Evolutionary conservation across 169 alveolate genomes (phyloP), one percentile per base, ranked within the genome.

Genomic region (Neospora caninum): DNA sequence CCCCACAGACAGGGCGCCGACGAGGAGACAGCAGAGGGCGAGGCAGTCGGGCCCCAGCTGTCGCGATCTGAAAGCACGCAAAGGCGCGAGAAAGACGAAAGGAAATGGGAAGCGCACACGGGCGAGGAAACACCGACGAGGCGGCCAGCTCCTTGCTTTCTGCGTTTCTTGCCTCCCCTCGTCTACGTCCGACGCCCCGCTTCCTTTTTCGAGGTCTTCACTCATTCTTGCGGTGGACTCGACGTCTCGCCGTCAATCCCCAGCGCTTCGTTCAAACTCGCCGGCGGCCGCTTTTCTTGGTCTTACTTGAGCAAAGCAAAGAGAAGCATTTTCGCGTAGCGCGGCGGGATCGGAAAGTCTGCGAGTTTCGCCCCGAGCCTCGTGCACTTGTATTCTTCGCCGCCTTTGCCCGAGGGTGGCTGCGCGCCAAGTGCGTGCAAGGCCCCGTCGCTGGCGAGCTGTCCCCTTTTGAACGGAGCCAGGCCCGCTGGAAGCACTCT

Each of bases 281-380:
- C 4, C 58, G 13, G 58, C 13, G 4, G 4, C 13, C 4, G 58
- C 73, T 64, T 64, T 6, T 64, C 73, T 13, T 9, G 10, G 0
- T 22, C 69, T 31, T 49, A 93, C 95, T 87, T 58, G 54, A 84
- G 78, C 73, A 73, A 58, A 9, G 96, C 94, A 80, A 92, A 16
- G 31, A 94, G 88, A 6, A 94, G 92, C 64, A 94, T 94, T 92
- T 92, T 94, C 29, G 94, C 95, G 80, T 92, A 94, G 42, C 96
- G 94, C 27, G 96, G 96, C n/a, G 95, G 93, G 2, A 94, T 88
- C 67, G 96, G 96, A 73, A 94, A 86, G 45, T 38, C 88, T 34
- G 95, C 88, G 89, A 94, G 67, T 43, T 91, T 93, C 54, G 70
- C 80, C 73, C 96, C 96, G 42, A 94, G 95, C 73, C 38, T n/a